Base-by-base conservation (phyloP, 306 rosid genomes). In the Morella rubra region DNA sequence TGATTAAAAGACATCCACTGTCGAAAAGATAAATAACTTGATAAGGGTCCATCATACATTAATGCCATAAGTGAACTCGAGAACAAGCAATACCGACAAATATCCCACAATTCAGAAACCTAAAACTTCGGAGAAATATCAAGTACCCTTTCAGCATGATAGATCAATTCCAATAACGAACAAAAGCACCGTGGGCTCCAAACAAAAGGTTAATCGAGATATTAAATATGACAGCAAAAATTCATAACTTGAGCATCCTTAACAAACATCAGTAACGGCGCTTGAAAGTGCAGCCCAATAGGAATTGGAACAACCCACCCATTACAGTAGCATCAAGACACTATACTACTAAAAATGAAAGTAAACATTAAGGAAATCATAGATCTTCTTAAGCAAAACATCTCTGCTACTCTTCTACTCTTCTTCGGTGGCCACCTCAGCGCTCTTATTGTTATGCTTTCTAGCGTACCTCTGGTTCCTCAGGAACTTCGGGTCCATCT, bases 381-480 rank as follows among this genome's bases (percentile, higher is more conserved):
- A 65, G 71, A 65, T 65, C 47, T 65, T 65, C 24, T 65, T 22
- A 42, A 65, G 9, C 46, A 64, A 65, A 65, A 65, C n/a, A 24
- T 15, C 11, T 41, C 70, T 15, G 49, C 49, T 18, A 64, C 46
- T 41, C 71, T 0, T 78, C 86, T 87, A 95, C 85, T 95, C 96
- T 86, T 92, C 93, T 22, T 79, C 98, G 0, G 86, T 19, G 27
- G 76, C 87, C 0, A 82, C 8, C 65, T 92, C 98, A 6, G 70
- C 89, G 66, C 47, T 84, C 76, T 87, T 87, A 76, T 86, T 92
- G 89, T 96, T 91, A 74, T 96, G 99, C 87, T 96, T 96, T 96
- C 97, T 96, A 0, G 99, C 99, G 47, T 96, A 96, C 99, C 99
- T 92, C 84, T 96, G 99, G 89, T 96, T 96, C 94, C 99, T 91